These are phyloP conservation scores for Achaetomium macrosporum DNA, from an alignment of 2,329 filamentous ascomycete genomes.

Conservation along the genomic window DNA sequence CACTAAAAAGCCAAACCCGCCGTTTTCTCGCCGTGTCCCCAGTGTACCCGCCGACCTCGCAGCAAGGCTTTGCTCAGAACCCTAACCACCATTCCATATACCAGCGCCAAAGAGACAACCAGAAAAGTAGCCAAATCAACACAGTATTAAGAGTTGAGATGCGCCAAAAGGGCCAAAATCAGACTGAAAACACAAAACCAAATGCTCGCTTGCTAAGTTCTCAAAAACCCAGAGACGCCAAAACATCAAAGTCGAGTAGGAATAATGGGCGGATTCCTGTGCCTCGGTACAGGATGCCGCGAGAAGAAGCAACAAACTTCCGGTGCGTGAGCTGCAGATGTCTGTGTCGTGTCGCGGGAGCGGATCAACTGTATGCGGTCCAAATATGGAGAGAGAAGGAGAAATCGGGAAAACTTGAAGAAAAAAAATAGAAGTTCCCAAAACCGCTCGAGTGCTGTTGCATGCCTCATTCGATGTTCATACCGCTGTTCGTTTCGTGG, in stretches of 20 bases:
- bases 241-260: slow-evolving; percentile 30
- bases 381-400: slow-evolving; percentile 16
- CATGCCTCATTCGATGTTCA: slow-evolving; percentile 8
- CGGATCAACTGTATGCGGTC: slow-evolving; percentile 28
- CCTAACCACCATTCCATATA: slow-evolving; percentile 16
- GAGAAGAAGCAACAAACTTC: slow-evolving; percentile 26
- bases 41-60: slow-evolving; percentile 20
- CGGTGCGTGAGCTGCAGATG: slow-evolving; percentile 45
- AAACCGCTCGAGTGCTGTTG: slow-evolving; percentile 14
- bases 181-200: slow-evolving; percentile 28
- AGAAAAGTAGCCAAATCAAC: slow-evolving; percentile 28
- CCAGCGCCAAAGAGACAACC: slow-evolving; percentile 24
- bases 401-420: slow-evolving; percentile 9
- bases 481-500: slow-evolving; percentile 11
- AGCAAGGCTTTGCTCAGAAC: slow-evolving; percentile 21
- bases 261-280: slow-evolving; percentile 25
- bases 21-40: slow-evolving; percentile 21
- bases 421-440: slow-evolving; percentile 9
- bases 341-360: slow-evolving; percentile 27
- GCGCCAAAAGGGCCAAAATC: slow-evolving; percentile 23
- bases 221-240: slow-evolving; percentile 21
- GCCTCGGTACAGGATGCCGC: slow-evolving; percentile 12
- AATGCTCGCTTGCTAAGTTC: slow-evolving; percentile 32
- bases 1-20: slow-evolving; percentile 12
- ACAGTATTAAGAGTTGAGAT: slow-evolving; percentile 18